A percentile compares a stretch with the other conserved stretches of the same genome.
Conservation (phyloP, 2,329 filamentous ascomycete species). For the Ceratocystis alfenasii region DNA sequence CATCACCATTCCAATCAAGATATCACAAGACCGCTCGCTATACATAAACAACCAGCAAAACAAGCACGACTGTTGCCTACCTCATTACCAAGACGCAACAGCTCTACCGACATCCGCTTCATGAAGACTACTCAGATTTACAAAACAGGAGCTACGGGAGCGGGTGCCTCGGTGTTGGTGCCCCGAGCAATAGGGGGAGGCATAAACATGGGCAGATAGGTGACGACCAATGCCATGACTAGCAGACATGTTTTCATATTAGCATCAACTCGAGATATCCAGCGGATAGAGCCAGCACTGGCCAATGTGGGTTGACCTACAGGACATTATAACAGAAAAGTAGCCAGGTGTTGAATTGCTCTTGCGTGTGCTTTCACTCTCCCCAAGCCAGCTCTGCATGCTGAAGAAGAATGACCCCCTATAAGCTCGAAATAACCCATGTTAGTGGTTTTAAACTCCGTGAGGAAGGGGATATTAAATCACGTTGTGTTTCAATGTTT, state of each 20-base stretch:
- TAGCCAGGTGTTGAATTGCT: slow-evolving; percentile 53
- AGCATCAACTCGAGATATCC: neutral
- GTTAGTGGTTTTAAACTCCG: slow-evolving; percentile 15
- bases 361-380: slow-evolving; percentile 56
- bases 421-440: neutral
- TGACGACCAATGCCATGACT: slow-evolving; percentile 50
- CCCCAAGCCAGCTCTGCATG: slow-evolving; percentile 64
- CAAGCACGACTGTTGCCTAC: neutral
- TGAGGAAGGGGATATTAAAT: neutral
- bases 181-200: slow-evolving; percentile 25
- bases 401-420: slow-evolving; percentile 65
- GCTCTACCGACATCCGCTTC: neutral
- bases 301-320: slow-evolving; percentile 37
- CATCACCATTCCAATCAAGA: slow-evolving; percentile 1
- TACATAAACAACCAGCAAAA: slow-evolving; percentile 6
- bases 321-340: slow-evolving; percentile 67
- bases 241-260: slow-evolving; percentile 7
- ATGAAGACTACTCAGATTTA: neutral
- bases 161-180: slow-evolving; percentile 12
- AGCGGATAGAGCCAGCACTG: neutral
- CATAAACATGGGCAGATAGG: slow-evolving; percentile 41
- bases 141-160: slow-evolving; percentile 5
- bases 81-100: neutral
- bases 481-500: neutral
- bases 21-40: slow-evolving; percentile 1